Evolutionary conservation across 2,329 filamentous ascomycete species (phyloP).

Genomic region (Diaporthe vexans): DNA sequence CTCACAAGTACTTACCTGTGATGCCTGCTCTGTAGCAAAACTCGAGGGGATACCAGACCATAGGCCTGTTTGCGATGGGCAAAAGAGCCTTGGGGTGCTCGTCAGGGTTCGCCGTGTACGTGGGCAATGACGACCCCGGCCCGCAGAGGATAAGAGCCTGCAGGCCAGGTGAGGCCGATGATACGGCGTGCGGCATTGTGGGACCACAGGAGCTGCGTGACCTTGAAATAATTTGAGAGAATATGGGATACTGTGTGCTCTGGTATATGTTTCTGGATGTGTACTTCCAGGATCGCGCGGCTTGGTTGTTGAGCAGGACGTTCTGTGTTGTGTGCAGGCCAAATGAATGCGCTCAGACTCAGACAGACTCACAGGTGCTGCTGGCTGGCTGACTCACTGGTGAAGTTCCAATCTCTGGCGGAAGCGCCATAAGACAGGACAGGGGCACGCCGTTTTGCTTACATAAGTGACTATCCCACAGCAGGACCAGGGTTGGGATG

Average conservation of each 20-base stretch:
- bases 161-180: conserved; percentile 81
- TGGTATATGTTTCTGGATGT: neutral
- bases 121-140: conserved; percentile 84
- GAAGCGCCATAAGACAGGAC: neutral
- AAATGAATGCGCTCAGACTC: neutral
- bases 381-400: conserved; percentile 35
- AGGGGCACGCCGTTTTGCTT: neutral
- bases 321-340: neutral
- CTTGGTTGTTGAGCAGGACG: neutral
- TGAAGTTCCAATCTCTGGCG: conserved; percentile 25
- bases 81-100: conserved; percentile 86
- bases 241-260: neutral
- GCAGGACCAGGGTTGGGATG: neutral
- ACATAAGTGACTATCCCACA: neutral
- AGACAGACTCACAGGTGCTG: neutral
- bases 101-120: conserved; percentile 84
- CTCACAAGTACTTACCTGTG: conserved; percentile 66
- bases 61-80: conserved; percentile 86
- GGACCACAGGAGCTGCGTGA: conserved; percentile 5
- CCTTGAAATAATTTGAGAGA: neutral
- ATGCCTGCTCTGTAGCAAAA: conserved; percentile 88
- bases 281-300: neutral
- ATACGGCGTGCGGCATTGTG: conserved; percentile 81
- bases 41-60: conserved; percentile 91
- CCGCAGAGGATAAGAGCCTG: conserved; percentile 88